phyloP scores from a whole-genome alignment of 2,329 filamentous ascomycete genomes.

The Arthrobotrys iridis region DNA sequence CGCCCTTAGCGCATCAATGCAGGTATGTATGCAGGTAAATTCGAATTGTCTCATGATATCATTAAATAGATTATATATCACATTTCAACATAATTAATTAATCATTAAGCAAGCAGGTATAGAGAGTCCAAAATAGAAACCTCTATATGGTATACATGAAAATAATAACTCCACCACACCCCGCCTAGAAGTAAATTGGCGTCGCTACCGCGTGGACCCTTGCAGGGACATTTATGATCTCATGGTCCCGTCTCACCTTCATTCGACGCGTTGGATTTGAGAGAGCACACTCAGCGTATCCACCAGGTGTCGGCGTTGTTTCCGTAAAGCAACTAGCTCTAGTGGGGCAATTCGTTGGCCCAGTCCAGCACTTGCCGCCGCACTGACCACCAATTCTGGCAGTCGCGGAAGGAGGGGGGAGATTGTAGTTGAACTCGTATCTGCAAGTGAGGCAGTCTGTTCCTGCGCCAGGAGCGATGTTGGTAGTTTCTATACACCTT shows the following conservation, averaged over 20 bases:
- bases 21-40: no score
- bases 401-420: slow-evolving; percentile 5
- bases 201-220: slow-evolving; percentile 16
- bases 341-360: slow-evolving; percentile 23
- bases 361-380: slow-evolving; percentile 26
- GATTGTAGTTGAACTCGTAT: slow-evolving; percentile 8
- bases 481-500: slow-evolving; percentile 4
- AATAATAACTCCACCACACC: not conserved
- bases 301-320: slow-evolving; percentile 2
- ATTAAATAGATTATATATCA: slow-evolving; percentile 19
- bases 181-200: slow-evolving; percentile 3
- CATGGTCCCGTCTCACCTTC: not conserved
- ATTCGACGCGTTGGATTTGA: not conserved
- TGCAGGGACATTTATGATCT: not conserved
- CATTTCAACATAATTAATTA: not conserved
- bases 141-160: slow-evolving; percentile 8
- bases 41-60: not conserved
- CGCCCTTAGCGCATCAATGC: not conserved
- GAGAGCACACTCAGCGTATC: slow-evolving; percentile 7
- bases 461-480: not conserved
- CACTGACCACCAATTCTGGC: slow-evolving; percentile 11
- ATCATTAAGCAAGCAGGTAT: slow-evolving; percentile 4
- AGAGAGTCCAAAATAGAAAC: no score
- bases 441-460: not conserved
- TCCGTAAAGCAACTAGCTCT: slow-evolving; percentile 21